Base-by-base conservation (phyloP, 345 rosid genomes). In the Salix koriyanagi region DNA sequence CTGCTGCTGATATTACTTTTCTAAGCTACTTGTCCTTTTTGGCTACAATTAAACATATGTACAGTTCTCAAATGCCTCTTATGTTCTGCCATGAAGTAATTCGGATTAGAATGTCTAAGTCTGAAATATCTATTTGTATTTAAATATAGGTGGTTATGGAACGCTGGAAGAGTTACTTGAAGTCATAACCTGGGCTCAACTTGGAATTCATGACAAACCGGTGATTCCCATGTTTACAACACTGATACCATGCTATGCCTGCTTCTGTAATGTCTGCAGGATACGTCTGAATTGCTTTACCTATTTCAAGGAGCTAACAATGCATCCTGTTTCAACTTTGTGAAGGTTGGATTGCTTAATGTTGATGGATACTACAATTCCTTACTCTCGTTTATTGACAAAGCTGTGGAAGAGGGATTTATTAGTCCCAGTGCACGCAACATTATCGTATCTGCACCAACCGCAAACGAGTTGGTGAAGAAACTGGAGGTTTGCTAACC, bases 281-380 rank as follows among this genome's bases (percentile, higher is more conserved):
- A 30, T 4, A 26, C n/a, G 7, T 54, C 28, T 54, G 12, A 7
- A 16, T 5, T 66, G 36, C 16, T n/a, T 50, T 68, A 34, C 46
- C 71, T n/a, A 62, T 48, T 72, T 52, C 14, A 14, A 65, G 54
- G 67, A 73, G 67, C 67, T 79, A 74, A 79, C 60, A 54, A 54
- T 14, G 65, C 39, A 44, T 44, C 19, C 36, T 66, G 50, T 65
- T 52, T 79, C 60, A n/a, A 41, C 36, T 67, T 80, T 25, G 39
- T 83, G 80, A 79, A 96, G 99, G 98, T 96, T 83, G 99, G 99
- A 75, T 83, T 96, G 96, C 84, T 96, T 71, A 96, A 96, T 79
- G 98, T 96, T 75, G 99, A 96, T 86, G 99, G 99, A 76, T 96
- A 90, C 92, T 96, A 96, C 85, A 96, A 96, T 80, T 93, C 99